Base-by-base conservation (phyloP, 139 green algal species). In the Spirogloea muscicola region DNA sequence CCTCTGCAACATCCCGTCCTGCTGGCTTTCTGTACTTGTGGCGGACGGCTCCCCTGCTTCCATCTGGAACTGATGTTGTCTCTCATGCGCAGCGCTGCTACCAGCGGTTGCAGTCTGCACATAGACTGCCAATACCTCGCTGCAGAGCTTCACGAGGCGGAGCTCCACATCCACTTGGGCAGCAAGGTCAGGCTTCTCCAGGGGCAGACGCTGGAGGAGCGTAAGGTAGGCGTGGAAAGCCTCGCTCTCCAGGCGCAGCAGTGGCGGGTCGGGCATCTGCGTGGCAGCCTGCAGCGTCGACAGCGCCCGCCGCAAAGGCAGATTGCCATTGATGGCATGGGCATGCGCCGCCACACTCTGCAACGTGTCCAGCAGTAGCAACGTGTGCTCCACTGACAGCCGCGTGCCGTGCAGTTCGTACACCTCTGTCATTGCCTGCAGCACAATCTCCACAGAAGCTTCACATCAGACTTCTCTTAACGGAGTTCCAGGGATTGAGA, bases 171-270 rank as follows among this genome's bases (percentile, higher is more conserved):
- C 41, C 29, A 80, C 49, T 40, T 73, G 59, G 3, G 33, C 59
- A 5, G 46, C 79, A 25, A 49, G 31, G 10, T 58, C 34, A 0
- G 65, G 42, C 58, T 60, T 68, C 4, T 80, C 73, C 31, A 18
- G 37, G 13, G 57, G 80, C 43, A 92, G 48, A 52, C 89, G 84
- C 41, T 89, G 79, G 65, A 94, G 78, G 59, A 96, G 80, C 33
- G 85, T 89, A 25, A 98, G 81, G 72, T 94, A 93, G 4, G 91
- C 88, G 58, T 95, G 87, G 5, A 82, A 76, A 36, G 89, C 86
- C 82, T 97, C 92, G 4, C 81, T 86, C 84, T 98, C 94, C 41
- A 98, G 84, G 6, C 88, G 74, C 77, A 97, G 85, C 77, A 98
- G 85, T 1, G 94, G 94, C 1, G 94, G 94, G 84, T 98, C 94